Evolutionary conservation across 2,329 filamentous ascomycete genomes (phyloP).

Genomic region (Zasmidium angulare): DNA sequence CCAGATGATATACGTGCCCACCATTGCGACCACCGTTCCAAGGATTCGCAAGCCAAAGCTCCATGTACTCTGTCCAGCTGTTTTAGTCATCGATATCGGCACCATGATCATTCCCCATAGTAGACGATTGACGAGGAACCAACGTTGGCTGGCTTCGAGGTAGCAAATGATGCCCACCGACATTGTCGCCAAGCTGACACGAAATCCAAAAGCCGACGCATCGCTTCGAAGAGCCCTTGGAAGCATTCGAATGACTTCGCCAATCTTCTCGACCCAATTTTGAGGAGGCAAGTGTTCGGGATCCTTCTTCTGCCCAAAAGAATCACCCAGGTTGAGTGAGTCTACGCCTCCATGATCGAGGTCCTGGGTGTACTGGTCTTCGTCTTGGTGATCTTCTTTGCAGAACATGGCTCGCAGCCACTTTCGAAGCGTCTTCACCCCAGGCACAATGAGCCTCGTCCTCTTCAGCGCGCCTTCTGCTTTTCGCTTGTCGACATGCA

Average conservation of each 20-base stretch:
- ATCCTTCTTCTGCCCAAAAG: constrained; percentile 63
- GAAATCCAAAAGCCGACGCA: constrained; percentile 69
- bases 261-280: constrained; percentile 60
- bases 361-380: constrained; percentile 57
- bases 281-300: constrained; percentile 70
- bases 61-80: constrained; percentile 70
- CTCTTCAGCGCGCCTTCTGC: constrained; percentile 65
- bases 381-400: constrained; percentile 54
- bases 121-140: constrained; percentile 68
- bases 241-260: constrained; percentile 59
- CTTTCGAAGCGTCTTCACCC: constrained; percentile 61
- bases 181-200: constrained; percentile 71
- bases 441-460: constrained; percentile 64
- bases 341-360: constrained; percentile 54
- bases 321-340: constrained; percentile 65
- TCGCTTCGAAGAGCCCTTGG: constrained; percentile 61
- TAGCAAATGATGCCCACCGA: constrained; percentile 68
- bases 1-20: constrained; percentile 66
- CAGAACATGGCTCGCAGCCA: constrained; percentile 60
- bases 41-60: constrained; percentile 63
- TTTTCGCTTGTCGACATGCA: constrained; percentile 65
- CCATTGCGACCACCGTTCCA: constrained; percentile 65
- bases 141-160: constrained; percentile 60
- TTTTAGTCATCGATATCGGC: constrained; percentile 67
- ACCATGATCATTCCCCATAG: constrained; percentile 77